Evolutionary conservation across 2,329 filamentous ascomycete genomes (phyloP), one percentile per base, ranked within the genome.

Genomic region (Camillea tinctor): DNA sequence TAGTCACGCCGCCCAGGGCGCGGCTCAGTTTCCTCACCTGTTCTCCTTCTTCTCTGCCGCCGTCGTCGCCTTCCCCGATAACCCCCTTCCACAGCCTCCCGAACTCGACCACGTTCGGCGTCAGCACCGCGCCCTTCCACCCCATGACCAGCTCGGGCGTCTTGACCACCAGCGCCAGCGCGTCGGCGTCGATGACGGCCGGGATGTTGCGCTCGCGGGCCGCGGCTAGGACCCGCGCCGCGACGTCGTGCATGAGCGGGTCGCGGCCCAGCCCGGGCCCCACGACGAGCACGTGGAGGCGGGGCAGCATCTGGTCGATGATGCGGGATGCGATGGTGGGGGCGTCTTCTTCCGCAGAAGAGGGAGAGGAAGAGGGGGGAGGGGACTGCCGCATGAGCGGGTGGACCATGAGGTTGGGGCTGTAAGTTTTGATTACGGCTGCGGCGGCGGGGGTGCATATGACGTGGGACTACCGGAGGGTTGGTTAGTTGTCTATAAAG

Each of bases 351-450:
- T 89, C 84, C 56, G 77, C 74, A 56, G 84, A 77, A 67, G 85
- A 81, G 24, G 78, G 68, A 77, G 77, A 74, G 50, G 84, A 77
- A 68, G 86, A 81, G 26, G 76, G 72, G 4, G 73, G 60, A 11
- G 76, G 72, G 52, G 87, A 85, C 76, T 95, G 92, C 26, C 92
- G 90, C 87, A 99, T 94, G 67, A 97, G 85, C 0, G 95, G 95
- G 75, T 98, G 95, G 11, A 99, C 95, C 94, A 99, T 99, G 24
- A 99, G 83, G 74, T 98, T 97, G 2, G 95, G 95, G 20, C 93
- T 97, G 80, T 98, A 99, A 3, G 92, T 92, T 80, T 99, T 99
- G 78, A 99, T 97, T 44, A 97, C 93, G 71, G 86, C 83, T 52
- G 84, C 92, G 2, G 95, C 95, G 57, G 85, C 89, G 9, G 91